Evolutionary conservation across 2,329 filamentous ascomycete species (phyloP).

Genomic region (Rhynchosporium secalis): DNA sequence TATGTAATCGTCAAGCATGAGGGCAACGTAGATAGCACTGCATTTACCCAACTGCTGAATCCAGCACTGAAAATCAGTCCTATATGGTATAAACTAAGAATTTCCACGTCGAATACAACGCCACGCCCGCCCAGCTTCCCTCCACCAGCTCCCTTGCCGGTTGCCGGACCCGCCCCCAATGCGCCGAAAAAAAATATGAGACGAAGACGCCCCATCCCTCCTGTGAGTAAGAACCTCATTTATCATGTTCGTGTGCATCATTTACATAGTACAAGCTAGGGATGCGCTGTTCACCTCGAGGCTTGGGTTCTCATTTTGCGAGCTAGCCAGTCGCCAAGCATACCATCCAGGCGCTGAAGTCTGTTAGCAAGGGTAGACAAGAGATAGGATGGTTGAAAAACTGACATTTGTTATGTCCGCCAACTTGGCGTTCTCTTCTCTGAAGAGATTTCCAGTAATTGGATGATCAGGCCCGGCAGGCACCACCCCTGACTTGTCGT

Average conservation of each 20-base stretch:
- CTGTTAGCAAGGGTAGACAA: conserved; percentile 28
- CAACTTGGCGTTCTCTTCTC: conserved; percentile 81
- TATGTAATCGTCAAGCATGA: background rate
- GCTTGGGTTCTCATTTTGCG: conserved; percentile 58
- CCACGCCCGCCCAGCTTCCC: conserved; percentile 23
- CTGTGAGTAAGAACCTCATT: conserved; percentile 29
- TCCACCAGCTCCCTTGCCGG: conserved; percentile 15
- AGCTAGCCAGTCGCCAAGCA: conserved; percentile 81
- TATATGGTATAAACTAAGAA: conserved; percentile 30
- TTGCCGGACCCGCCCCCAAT: conserved; percentile 3
- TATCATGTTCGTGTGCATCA: conserved; percentile 36
- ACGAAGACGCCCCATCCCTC: conserved; percentile 17
- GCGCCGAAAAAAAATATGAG: conserved; percentile 16
- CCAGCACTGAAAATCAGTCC: conserved; percentile 19
- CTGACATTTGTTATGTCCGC: conserved; percentile 79
- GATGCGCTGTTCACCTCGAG: conserved; percentile 29
- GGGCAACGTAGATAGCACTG: background rate
- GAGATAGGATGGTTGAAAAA: conserved; percentile 23
- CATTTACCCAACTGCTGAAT: conserved; percentile 16
- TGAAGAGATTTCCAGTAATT: conserved; percentile 76
- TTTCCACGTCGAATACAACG: background rate
- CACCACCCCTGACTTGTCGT: conserved; percentile 83
- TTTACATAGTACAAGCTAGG: conserved; percentile 29
- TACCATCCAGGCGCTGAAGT: conserved; percentile 74
- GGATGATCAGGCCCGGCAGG: conserved; percentile 84